Percentiles rank a stretch among this genome's conserved stretches.
Conservation (phyloP, 257 asterid genomes). For the Solanum piurae region DNA sequence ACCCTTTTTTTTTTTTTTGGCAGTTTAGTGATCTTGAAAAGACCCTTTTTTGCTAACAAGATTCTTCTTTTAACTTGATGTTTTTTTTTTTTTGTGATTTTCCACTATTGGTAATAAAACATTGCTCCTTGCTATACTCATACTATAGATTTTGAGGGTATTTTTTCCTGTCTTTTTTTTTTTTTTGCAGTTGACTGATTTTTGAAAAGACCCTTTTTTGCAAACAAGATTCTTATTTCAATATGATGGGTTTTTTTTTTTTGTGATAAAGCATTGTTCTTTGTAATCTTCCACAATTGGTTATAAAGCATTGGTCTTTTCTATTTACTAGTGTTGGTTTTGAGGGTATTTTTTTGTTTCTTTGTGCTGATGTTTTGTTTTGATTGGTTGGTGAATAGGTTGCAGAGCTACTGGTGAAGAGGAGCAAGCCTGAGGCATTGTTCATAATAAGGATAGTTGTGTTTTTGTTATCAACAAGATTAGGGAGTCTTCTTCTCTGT, state of each 20-base stretch:
- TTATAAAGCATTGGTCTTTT: neutral
- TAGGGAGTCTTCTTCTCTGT: constrained; percentile 75
- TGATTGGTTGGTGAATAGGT: constrained; percentile 25
- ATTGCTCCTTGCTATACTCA: neutral
- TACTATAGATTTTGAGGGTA: neutral
- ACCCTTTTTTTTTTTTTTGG: no score
- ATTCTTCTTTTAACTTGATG: neutral
- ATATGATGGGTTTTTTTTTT: neutral
- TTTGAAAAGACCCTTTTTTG: neutral
- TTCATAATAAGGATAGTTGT: constrained; percentile 35
- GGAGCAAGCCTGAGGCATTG: constrained; percentile 37
- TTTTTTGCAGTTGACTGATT: neutral
- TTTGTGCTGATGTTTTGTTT: neutral
- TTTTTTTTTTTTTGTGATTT: neutral
- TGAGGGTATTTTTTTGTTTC: no score
- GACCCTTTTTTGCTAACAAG: neutral
- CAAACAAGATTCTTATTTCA: neutral
- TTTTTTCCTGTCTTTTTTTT: neutral
- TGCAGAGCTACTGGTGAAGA: constrained; percentile 56
- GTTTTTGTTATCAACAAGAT: constrained; percentile 43
- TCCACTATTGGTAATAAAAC: neutral
- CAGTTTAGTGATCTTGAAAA: neutral
- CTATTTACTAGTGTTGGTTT: no score
- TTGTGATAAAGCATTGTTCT: neutral
- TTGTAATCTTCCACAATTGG: neutral